Conservation (phyloP, 2,329 filamentous ascomycete species). For the Hypoxylon sp. region DNA sequence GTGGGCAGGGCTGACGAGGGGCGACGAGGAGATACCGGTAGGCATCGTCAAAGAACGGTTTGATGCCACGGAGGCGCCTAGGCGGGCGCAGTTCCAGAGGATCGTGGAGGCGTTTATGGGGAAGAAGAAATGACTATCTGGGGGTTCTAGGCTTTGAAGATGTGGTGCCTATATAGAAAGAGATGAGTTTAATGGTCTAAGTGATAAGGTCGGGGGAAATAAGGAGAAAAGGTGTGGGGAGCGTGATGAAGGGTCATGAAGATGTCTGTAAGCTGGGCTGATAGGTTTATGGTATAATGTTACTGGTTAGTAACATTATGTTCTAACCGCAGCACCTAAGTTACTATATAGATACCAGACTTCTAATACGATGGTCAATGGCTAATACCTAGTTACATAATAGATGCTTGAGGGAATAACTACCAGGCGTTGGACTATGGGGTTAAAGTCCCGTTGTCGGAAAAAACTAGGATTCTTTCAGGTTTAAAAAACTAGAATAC, state of each 20-base stretch:
- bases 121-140: slow-evolving; percentile 15
- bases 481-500: too few relatives aligned
- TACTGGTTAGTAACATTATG: too few relatives aligned
- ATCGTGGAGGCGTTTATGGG: slow-evolving; percentile 36
- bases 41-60: slow-evolving; percentile 43
- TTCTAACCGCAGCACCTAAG: too few relatives aligned
- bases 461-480: too few relatives aligned
- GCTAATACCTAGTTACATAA: too few relatives aligned
- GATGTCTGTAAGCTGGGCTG: background rate
- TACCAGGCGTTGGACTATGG: too few relatives aligned
- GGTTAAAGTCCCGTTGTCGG: too few relatives aligned
- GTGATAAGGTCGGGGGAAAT: background rate
- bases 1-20: slow-evolving; percentile 60
- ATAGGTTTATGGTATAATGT: too few relatives aligned
- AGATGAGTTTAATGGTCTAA: background rate
- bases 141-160: slow-evolving; percentile 20
- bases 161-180: background rate
- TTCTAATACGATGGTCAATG: too few relatives aligned
- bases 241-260: background rate
- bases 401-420: too few relatives aligned
- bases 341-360: too few relatives aligned
- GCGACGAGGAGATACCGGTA: slow-evolving; percentile 58
- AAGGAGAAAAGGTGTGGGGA: too few relatives aligned
- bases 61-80: slow-evolving; percentile 41
- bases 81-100: slow-evolving; percentile 34